Evolutionary conservation across 192 early-diverging fungal species (phyloP).

Genomic region (Coemansia brasiliensis): DNA sequence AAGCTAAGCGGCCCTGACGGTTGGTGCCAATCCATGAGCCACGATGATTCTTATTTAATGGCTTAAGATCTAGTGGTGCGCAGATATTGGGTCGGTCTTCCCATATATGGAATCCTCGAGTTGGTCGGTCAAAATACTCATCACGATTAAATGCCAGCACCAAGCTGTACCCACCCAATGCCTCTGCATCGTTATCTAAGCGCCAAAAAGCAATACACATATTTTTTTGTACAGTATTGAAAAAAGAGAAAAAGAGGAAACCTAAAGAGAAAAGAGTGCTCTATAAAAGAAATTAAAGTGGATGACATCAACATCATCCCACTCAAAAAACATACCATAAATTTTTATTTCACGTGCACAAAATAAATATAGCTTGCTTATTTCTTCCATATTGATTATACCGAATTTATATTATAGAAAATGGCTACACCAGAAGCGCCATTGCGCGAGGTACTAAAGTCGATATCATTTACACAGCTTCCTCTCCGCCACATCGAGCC

Average conservation of each 20-base stretch:
- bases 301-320: no score
- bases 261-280: neutral
- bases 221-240: neutral
- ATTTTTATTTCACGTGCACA: neutral
- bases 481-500: conserved; percentile 29
- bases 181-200: neutral
- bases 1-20: conserved; percentile 19
- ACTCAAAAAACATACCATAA: neutral
- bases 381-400: no score
- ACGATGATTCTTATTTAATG: conserved; percentile 15
- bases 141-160: conserved; percentile 49
- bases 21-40: conserved; percentile 43
- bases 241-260: neutral
- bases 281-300: neutral
- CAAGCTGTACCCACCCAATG: conserved; percentile 4
- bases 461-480: conserved; percentile 44
- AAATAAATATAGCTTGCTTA: neutral
- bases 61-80: conserved; percentile 45
- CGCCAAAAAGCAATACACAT: conserved; percentile 47
- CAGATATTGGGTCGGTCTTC: conserved; percentile 9
- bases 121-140: conserved; percentile 41
- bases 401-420: neutral
- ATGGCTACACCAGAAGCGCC: conserved; percentile 54
- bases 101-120: conserved; percentile 38
- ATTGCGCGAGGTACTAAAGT: conserved; percentile 45